Conservation (phyloP, 73 alveolate genomes). For the Effrenium voratum region DNA sequence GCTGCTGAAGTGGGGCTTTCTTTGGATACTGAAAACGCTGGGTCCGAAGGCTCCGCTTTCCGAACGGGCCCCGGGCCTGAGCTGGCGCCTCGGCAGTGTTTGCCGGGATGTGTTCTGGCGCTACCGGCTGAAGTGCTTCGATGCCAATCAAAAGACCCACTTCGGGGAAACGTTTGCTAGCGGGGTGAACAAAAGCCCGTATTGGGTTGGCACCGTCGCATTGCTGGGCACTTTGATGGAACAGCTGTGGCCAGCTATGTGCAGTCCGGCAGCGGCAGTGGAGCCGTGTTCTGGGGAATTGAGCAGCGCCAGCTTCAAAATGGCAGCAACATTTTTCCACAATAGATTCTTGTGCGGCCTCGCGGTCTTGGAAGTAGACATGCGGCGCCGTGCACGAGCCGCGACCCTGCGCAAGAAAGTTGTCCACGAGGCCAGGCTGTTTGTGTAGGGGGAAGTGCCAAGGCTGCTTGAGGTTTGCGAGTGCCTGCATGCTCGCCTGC, state of each 20-base stretch:
- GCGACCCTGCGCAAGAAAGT: neutral
- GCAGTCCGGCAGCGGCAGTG: no score
- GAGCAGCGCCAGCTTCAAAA: neutral
- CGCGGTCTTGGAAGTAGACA: slow-evolving; percentile 3
- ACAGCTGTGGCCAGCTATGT: neutral
- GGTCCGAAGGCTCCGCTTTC: neutral
- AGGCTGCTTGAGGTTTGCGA: neutral
- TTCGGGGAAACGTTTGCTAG: neutral
- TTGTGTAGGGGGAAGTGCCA: no score
- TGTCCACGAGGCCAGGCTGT: neutral
- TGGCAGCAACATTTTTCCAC: neutral
- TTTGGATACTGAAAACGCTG: neutral
- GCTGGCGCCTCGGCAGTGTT: neutral
- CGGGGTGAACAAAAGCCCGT: neutral
- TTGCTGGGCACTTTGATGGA: neutral
- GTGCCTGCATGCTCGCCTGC: neutral
- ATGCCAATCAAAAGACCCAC: neutral
- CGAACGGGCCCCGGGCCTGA: neutral
- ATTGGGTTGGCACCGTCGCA: neutral
- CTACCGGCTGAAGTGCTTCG: neutral
- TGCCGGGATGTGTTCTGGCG: neutral
- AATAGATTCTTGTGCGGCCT: neutral
- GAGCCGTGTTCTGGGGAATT: neutral
- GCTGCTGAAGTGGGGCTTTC: neutral
- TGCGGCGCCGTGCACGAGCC: neutral